Conservation (phyloP, 1,139 yeast genomes). For the Yamadazyma friedrichii region DNA sequence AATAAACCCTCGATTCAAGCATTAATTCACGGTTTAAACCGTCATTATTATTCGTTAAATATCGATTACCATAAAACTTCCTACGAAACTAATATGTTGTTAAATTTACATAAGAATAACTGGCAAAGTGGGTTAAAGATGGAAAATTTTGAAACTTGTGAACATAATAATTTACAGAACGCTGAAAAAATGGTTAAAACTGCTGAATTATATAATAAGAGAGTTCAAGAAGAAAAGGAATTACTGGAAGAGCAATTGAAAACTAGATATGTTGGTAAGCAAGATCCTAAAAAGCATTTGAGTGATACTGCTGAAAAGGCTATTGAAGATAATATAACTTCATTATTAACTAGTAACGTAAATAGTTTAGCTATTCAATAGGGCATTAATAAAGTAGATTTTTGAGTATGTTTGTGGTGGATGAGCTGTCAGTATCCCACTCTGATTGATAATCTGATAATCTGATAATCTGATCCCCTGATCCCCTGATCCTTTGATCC, state of each 20-base stretch:
- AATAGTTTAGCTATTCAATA: conserved; percentile 80
- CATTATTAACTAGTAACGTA: conserved; percentile 83
- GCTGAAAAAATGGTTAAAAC: conserved; percentile 82
- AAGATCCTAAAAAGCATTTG: conserved; percentile 97
- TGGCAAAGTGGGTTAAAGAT: conserved; percentile 94
- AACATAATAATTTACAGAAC: conserved; percentile 69
- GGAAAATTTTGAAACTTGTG: conserved; percentile 76
- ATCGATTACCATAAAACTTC: conserved; percentile 93
- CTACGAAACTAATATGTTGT: conserved; percentile 89
- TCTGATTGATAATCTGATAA: too few species aligned
- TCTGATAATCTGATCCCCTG: too few species aligned
- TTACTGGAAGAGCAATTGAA: conserved; percentile 84
- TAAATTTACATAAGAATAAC: conserved; percentile 90
- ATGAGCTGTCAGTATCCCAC: too few species aligned
- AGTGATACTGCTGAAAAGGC: conserved; percentile 83
- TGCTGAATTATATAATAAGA: conserved; percentile 84
- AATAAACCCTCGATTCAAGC: conserved; percentile 99
- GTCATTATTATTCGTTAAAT: conserved; percentile 93
- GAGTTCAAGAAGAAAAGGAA: conserved; percentile 92
- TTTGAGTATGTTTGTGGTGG: not conserved
- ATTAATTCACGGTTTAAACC: conserved; percentile 92
- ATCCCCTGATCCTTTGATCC: too few species aligned
- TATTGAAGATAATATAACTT: conserved; percentile 86
- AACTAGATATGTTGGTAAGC: conserved; percentile 96
- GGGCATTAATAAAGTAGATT: conserved; percentile 1